Base-by-base conservation (phyloP, 2,329 filamentous ascomycete species). In the Verticillium nubilum region DNA sequence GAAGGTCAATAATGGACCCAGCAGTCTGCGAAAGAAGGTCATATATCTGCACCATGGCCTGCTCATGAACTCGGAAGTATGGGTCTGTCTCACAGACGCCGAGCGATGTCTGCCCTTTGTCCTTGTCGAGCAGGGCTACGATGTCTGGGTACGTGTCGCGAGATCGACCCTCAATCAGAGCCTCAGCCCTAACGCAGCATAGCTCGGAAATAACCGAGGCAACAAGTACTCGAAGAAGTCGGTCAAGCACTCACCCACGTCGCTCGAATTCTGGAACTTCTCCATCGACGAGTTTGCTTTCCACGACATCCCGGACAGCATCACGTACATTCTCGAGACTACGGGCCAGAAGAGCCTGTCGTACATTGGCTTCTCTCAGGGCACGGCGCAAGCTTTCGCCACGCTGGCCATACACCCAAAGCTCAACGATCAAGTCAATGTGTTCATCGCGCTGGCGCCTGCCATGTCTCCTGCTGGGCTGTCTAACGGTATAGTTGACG, bases 221-320 rank as follows among this genome's bases (percentile, higher is more conserved):
- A 99, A 99, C 82, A 99, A 99, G 72, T 99, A 99, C 76, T 97
- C 92, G 53, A 99, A 98, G 74, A 99, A 99, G 76, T 93, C 88
- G 2, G 85, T 93, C 57, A 83, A 88, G 61, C 80, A 81, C 63
- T 88, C 91, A 0, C 93, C 95, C 0, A 88, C 86, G 0, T 88
- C 90, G 2, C 78, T 82, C 37, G 81, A 85, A 15, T 99, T 99
- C 73, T 99, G 95, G 95, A 89, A 97, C 73, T 99, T 99, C 72
- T 97, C 92, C 57, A 98, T 99, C 70, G 95, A 99, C 71, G 91
- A 99, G 70, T 99, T 99, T 71, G 95, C 95, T 54, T 96, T 99
- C 69, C 87, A 98, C 72, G 95, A 99, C 72, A 97, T 99, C 61
- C 95, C 95, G 1, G 90, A 99, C 74, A 94, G 88, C 64, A 98